Conservation (phyloP, 176 grass and related monocot genomes). For the Eremochloa ophiuroides region DNA sequence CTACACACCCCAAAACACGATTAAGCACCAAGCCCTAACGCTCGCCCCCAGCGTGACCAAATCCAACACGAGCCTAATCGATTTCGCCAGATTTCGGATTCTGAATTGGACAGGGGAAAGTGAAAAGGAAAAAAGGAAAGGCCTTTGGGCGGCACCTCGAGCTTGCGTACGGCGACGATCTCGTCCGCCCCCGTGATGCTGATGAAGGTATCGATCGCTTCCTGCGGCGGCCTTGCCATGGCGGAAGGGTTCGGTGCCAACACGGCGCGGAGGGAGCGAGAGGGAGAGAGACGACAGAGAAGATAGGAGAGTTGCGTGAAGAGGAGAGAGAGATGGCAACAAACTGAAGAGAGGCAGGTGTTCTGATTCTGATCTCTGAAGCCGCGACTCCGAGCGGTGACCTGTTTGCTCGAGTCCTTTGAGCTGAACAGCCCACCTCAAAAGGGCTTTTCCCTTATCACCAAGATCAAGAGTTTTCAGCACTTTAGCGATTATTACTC, state of each 20-base stretch:
- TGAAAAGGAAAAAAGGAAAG: too few species aligned
- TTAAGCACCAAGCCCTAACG: not conserved
- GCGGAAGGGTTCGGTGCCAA: not conserved
- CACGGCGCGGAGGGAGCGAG: not conserved
- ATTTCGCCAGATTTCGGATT: not conserved
- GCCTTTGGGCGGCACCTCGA: conserved; percentile 49
- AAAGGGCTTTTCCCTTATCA: not conserved
- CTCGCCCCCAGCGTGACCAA: not conserved
- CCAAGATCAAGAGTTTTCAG: not conserved
- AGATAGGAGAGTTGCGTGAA: not conserved
- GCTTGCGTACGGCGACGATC: conserved; percentile 61
- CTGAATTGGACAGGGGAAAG: not conserved
- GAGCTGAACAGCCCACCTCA: not conserved
- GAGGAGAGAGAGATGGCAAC: conserved; percentile 1
- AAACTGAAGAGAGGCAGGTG: not conserved
- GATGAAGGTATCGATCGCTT: conserved; percentile 84
- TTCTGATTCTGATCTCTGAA: not conserved
- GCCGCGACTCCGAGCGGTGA: not conserved
- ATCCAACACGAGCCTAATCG: not conserved
- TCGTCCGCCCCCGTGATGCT: conserved; percentile 73
- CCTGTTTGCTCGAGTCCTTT: not conserved
- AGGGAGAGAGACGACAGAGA: not conserved
- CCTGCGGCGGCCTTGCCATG: conserved; percentile 75
- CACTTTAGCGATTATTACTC: too few species aligned
- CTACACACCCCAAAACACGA: not conserved